Evolutionary conservation across 768 basidiomycete genomes (phyloP).

Genomic region (Lepiota venenata): DNA sequence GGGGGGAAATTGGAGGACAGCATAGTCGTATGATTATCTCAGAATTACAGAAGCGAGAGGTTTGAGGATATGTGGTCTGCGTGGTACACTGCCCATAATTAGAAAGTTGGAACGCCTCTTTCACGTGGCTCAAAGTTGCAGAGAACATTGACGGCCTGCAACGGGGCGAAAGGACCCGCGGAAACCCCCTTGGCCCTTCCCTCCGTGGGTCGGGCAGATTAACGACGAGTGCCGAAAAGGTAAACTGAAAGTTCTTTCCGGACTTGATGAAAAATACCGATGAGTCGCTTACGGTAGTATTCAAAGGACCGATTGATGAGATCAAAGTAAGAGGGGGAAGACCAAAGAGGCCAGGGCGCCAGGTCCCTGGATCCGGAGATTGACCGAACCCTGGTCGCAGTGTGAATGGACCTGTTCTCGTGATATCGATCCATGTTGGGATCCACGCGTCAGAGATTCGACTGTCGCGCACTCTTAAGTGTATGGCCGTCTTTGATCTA

Average conservation of each 20-base stretch:
- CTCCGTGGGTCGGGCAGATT: neutral
- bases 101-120: slow-evolving; percentile 12
- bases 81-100: slow-evolving; percentile 1
- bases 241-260: slow-evolving; percentile 19
- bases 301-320: slow-evolving; percentile 27
- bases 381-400: slow-evolving; percentile 32
- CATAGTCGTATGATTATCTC: slow-evolving; percentile 8
- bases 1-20: slow-evolving; percentile 5
- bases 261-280: slow-evolving; percentile 31
- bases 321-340: slow-evolving; percentile 28
- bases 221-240: neutral
- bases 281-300: slow-evolving; percentile 22
- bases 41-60: slow-evolving; percentile 13
- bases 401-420: slow-evolving; percentile 33
- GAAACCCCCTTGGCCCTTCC: slow-evolving; percentile 2
- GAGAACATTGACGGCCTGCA: slow-evolving; percentile 1
- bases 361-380: slow-evolving; percentile 40
- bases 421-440: slow-evolving; percentile 32
- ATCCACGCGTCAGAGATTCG: slow-evolving; percentile 11
- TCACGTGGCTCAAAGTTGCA: slow-evolving; percentile 22
- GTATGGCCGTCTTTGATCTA: slow-evolving; percentile 9
- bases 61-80: slow-evolving; percentile 20
- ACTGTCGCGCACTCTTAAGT: slow-evolving; percentile 11
- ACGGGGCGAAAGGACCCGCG: slow-evolving; percentile 25
- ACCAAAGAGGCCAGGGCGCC: slow-evolving; percentile 25